Conservation (phyloP, 176 grass and related monocot genomes). For the Aegilops speltoides region DNA sequence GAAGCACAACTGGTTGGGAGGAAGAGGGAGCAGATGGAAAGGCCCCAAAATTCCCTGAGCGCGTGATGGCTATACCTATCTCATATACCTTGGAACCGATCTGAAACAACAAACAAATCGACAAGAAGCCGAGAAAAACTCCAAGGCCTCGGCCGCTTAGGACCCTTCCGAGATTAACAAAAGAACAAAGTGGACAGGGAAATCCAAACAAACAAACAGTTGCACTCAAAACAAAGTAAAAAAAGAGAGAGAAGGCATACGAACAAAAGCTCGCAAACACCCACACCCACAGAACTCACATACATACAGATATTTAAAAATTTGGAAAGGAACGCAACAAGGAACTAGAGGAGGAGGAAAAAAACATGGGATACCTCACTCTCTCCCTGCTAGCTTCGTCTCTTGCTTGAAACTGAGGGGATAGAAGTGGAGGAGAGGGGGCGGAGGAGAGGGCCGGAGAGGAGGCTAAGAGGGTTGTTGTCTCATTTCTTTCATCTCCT, state of each 20-base stretch:
- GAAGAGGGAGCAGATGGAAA: slow-evolving; percentile 32
- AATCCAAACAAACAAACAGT: slow-evolving; percentile 97
- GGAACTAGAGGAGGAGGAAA: slow-evolving; percentile 5
- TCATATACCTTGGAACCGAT: slow-evolving; percentile 50
- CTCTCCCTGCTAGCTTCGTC: slow-evolving; percentile 15
- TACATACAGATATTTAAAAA: slow-evolving; percentile 50
- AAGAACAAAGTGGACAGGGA: slow-evolving; percentile 83
- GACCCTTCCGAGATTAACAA: slow-evolving; percentile 76
- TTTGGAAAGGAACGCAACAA: slow-evolving; percentile 36
- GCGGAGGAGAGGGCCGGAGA: slow-evolving; percentile 20
- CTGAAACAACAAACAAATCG: slow-evolving; percentile 62
- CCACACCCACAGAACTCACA: slow-evolving; percentile 47
- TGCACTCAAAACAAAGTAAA: slow-evolving; percentile 94
- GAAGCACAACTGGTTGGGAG: slow-evolving; percentile 17
- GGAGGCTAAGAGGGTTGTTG: slow-evolving; percentile 62
- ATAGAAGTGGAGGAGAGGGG: slow-evolving; percentile 43
- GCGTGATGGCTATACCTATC: slow-evolving; percentile 28
- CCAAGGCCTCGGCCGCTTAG: slow-evolving; percentile 54
- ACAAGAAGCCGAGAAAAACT: slow-evolving; percentile 71
- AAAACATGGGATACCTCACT: slow-evolving; percentile 35
- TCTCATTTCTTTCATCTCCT: slow-evolving; percentile 83
- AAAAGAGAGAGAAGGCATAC: slow-evolving; percentile 41
- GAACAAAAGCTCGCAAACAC: slow-evolving; percentile 76
- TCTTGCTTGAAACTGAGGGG: slow-evolving; percentile 16
- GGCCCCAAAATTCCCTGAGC: slow-evolving; percentile 44